Base-by-base conservation (phyloP, 2,329 filamentous ascomycete genomes). In the Dendrostoma leiphaemia region DNA sequence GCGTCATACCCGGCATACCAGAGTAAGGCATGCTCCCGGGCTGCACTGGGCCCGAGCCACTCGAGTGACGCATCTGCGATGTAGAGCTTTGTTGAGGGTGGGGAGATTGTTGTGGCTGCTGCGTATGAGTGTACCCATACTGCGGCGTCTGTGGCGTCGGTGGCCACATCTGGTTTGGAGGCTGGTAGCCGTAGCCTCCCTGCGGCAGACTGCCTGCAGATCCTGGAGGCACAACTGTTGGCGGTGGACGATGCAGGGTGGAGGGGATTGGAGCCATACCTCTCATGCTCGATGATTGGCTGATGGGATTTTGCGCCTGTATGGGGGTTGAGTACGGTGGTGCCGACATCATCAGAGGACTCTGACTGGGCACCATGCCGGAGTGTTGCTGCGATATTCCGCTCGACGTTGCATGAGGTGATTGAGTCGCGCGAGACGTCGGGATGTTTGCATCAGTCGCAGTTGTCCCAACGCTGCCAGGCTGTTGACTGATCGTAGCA, bases 261-360 rank as follows among this genome's bases (percentile, higher is more conserved):
- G 83, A 6, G 19, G 44, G 34, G 72, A 66, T 76, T 72, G 85
- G 83, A 59, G 83, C 81, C 73, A 88, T 85, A 66, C 82, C 80
- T 71, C 89, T 84, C 69, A 91, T 84, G 23, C 77, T 52, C 34
- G 85, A 85, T 23, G 90, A 86, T 67, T 90, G 88, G 28, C 81
- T 81, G 66, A 91, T 84, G 35, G 86, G 79, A 65, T 83, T 86
- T 65, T 89, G 89, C 32, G 86, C 81, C 65, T 89, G 85, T 48
- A 86, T 77, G 51, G 89, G 81, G 65, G 86, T 88, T 51, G 86
- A 83, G 70, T 91, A 95, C 1, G 82, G 78, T 58, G 74, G 82
- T 62, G 70, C 81, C 61, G 80, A 79, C 79, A 84, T 84, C 80
- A 88, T 84, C 74, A 85, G 76, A 67, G 81, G 81, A 61, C 83